Evolutionary conservation across 257 asterid species (phyloP).

Genomic region (Fraxinus cuspidata): DNA sequence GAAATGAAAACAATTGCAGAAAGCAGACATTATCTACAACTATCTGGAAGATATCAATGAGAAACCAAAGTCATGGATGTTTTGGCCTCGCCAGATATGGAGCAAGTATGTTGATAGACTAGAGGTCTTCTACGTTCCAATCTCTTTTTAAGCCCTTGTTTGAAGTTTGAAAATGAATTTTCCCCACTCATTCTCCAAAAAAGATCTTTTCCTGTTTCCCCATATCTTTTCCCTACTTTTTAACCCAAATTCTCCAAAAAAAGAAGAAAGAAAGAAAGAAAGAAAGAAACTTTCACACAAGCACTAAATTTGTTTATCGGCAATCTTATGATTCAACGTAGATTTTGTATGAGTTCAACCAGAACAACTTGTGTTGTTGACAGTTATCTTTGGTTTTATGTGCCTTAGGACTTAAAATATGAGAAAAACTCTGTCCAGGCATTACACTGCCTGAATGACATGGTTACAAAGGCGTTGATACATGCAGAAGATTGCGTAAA

Average conservation of each 20-base stretch:
- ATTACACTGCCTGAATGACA: slow-evolving; percentile 90
- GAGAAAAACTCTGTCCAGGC: slow-evolving; percentile 86
- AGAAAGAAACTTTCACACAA: no score
- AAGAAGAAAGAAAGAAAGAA: no score
- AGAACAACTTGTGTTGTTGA: slow-evolving; percentile 11
- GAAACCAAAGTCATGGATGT: slow-evolving; percentile 93
- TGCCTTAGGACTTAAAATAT: slow-evolving; percentile 67
- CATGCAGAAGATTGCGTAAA: slow-evolving; percentile 81
- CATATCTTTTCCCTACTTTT: no score
- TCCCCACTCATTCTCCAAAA: no score
- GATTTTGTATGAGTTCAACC: background rate
- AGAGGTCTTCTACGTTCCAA: slow-evolving; percentile 54
- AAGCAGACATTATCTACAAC: slow-evolving; percentile 85
- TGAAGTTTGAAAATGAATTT: no score
- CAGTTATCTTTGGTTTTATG: slow-evolving; percentile 26
- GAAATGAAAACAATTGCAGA: slow-evolving; percentile 44
- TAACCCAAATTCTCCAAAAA: no score
- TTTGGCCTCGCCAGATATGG: slow-evolving; percentile 98
- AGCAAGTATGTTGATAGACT: slow-evolving; percentile 83
- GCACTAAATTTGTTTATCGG: no score
- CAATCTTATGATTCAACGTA: background rate
- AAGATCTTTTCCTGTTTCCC: no score
- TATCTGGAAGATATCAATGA: slow-evolving; percentile 95
- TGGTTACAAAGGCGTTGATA: slow-evolving; percentile 82
- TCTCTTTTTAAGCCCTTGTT: slow-evolving; percentile 5